These are phyloP conservation scores for Fusarium veterinarium DNA, from an alignment of 2,329 filamentous ascomycete species.

Conservation along the genomic window DNA sequence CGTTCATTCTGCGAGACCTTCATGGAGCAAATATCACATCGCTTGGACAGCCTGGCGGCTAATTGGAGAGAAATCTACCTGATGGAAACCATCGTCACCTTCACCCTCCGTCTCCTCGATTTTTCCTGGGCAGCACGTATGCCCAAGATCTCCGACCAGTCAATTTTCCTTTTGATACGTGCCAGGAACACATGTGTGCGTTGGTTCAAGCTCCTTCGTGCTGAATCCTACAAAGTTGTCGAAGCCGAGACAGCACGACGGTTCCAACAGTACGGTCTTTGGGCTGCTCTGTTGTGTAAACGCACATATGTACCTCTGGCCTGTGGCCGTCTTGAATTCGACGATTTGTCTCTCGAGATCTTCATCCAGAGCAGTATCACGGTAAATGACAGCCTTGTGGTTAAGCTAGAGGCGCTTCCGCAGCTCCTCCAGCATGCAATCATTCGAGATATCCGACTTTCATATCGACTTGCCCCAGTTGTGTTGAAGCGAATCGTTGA, in stretches of 20 bases:
- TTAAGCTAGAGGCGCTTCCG: conserved; percentile 33
- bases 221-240: conserved; percentile 54
- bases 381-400: conserved; percentile 42
- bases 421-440: conserved; percentile 32
- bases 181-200: conserved; percentile 51
- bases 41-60: conserved; percentile 57
- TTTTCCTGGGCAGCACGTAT: conserved; percentile 14
- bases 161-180: conserved; percentile 14
- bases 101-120: conserved; percentile 57
- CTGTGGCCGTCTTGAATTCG: neutral
- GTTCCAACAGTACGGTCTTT: conserved; percentile 58
- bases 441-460: conserved; percentile 40
- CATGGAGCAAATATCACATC: conserved; percentile 57
- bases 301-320: conserved; percentile 47
- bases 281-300: conserved; percentile 67
- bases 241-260: conserved; percentile 53
- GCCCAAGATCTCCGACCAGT: neutral
- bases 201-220: conserved; percentile 63
- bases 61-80: conserved; percentile 71
- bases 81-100: conserved; percentile 68
- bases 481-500: conserved; percentile 25
- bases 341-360: conserved; percentile 20
- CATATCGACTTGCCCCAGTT: conserved; percentile 15
- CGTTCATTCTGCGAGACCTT: conserved; percentile 60
- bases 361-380: conserved; percentile 42